Evolutionary conservation across 2,329 filamentous ascomycete species (phyloP).

Genomic region (Hymenoscyphus scutula): DNA sequence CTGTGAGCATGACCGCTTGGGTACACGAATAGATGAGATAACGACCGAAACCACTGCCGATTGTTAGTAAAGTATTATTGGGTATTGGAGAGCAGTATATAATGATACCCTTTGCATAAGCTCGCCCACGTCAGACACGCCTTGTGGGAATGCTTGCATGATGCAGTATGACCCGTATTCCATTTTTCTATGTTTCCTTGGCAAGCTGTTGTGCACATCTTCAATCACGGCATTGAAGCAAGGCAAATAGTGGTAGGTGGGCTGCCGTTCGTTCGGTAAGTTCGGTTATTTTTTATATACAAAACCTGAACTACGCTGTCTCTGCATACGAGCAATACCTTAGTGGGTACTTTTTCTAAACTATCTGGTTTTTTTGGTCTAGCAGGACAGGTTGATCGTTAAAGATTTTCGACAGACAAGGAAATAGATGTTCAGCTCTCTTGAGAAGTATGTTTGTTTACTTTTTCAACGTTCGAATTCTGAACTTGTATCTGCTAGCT

Average conservation of each 20-base stretch:
- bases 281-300: neutral
- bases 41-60: neutral
- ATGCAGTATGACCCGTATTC: neutral
- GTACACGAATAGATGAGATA: neutral
- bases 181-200: neutral
- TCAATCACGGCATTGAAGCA: neutral
- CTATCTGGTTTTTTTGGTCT: too few relatives aligned
- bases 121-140: neutral
- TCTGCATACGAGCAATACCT: too few relatives aligned
- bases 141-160: neutral
- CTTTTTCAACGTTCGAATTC: too few relatives aligned
- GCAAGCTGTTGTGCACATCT: neutral
- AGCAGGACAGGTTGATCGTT: too few relatives aligned
- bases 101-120: neutral
- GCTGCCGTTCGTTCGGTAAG: neutral
- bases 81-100: neutral
- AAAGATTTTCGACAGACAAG: too few relatives aligned
- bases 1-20: constrained; percentile 12
- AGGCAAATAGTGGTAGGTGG: neutral
- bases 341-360: too few relatives aligned
- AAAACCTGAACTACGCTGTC: too few relatives aligned
- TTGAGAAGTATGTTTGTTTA: too few relatives aligned
- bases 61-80: neutral
- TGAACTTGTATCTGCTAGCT: too few relatives aligned
- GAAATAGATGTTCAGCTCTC: too few relatives aligned